Evolutionary conservation across 176 grass and related monocot species (phyloP), one percentile per base, ranked within the genome.

Genomic region (Sorghum bicolor): DNA sequence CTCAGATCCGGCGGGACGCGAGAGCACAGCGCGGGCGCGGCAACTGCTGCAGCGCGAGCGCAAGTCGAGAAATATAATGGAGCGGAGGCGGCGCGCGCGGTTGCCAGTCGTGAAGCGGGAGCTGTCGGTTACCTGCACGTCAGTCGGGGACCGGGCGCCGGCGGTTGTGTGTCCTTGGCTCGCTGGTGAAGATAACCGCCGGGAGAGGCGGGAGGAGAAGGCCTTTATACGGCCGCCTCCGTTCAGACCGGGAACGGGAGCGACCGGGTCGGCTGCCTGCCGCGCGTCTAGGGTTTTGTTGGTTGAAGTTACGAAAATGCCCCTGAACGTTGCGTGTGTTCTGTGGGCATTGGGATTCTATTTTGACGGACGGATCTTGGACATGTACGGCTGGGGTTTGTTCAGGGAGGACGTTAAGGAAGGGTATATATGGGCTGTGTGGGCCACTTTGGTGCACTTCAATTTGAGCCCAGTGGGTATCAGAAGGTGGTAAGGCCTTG

Each of bases 201-300:
- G 74, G 28, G 45, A 3, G 0, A 30, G 74, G 45, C 44, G 61
- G 55, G 62, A 75, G 75, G 74, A 67, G 62, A 62, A 67, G 45
- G 14, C 36, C 12, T 87, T 90, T 87, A 90, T 84, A 90, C 38
- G 75, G 80, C 88, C 68, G 84, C 75, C 88, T 61, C 88, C 64
- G 83, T 67, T 17, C 22, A 72, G 74, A 24, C 74, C 83, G 73
- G 73, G 71, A 28, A 47, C 45, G 30, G 3, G 29, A 64, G 88
- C n/a, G 80, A 83, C 84, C 84, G 61, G 80, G 80, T 83, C 84
- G 84, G 64, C 52, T 20, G 66, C 33, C 57, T 6, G 60, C 39
- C 29, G 88, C 84, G 84, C 75, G 80, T 25, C 88, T 90, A 90
- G 88, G 88, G 84, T 90, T 90, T 90, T 63, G 48, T 0, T 2